Conservation (phyloP, 2,329 filamentous ascomycete genomes). For the Kalmusia sp. region DNA sequence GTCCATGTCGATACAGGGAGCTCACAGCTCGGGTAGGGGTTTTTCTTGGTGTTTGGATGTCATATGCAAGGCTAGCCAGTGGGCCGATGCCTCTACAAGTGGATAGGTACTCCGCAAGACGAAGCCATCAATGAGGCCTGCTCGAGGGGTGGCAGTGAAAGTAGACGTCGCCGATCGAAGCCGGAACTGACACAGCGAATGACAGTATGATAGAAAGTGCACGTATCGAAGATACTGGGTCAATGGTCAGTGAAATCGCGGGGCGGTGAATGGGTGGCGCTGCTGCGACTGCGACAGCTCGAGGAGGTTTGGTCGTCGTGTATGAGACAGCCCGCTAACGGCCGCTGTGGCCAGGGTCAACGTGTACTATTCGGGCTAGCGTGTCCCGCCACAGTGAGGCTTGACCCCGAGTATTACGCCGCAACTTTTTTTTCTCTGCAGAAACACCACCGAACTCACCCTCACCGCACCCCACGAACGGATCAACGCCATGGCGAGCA, state of each 20-base stretch:
- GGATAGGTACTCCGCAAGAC: neutral
- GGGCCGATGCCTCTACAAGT: constrained; percentile 7
- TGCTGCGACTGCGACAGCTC: constrained; percentile 3
- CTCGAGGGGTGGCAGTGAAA: neutral
- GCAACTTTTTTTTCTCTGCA: constrained; percentile 31
- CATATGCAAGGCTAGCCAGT: constrained; percentile 2
- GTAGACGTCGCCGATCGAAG: neutral
- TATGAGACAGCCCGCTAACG: constrained; percentile 27
- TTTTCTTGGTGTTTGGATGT: neutral
- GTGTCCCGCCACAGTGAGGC: constrained; percentile 17
- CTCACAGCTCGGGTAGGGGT: neutral
- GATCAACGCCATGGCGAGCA: constrained; percentile 32
- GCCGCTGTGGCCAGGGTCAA: neutral
- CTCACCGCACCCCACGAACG: constrained; percentile 2
- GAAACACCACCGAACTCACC: constrained; percentile 6
- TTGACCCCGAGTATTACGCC: constrained; percentile 13
- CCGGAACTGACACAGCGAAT: neutral
- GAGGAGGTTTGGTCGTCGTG: constrained; percentile 18
- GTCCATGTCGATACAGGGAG: constrained; percentile 34
- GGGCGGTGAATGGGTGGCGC: constrained; percentile 2
- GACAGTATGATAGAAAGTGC: neutral
- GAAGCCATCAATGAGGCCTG: constrained; percentile 12
- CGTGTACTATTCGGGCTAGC: constrained; percentile 5
- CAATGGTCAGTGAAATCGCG: too few relatives aligned
- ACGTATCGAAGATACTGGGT: too few relatives aligned